These are phyloP conservation scores for Atkinsonella texensis DNA, from an alignment of 2,329 filamentous ascomycete genomes.

Conservation along the genomic window DNA sequence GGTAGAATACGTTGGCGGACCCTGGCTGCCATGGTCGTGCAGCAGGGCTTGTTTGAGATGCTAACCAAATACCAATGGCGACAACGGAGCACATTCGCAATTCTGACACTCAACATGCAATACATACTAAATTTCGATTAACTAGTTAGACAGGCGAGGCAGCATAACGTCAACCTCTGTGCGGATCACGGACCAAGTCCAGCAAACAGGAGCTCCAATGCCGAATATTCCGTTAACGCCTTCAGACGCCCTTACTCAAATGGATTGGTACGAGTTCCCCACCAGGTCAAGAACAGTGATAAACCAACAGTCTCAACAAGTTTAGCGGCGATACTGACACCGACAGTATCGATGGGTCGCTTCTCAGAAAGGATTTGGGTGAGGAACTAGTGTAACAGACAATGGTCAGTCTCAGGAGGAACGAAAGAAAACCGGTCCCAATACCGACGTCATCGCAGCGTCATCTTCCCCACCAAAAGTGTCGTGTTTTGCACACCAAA, in stretches of 20 bases:
- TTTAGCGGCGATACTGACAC: slow-evolving; percentile 72
- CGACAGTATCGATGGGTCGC: slow-evolving; percentile 80
- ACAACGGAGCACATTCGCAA: background rate
- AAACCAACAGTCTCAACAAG: slow-evolving; percentile 88
- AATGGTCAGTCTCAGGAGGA: background rate
- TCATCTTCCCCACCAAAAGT: background rate
- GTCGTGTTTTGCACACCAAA: background rate
- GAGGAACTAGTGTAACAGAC: slow-evolving; percentile 53
- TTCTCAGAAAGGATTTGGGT: slow-evolving; percentile 82
- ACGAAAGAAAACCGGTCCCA: background rate
- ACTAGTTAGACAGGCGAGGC: slow-evolving; percentile 2
- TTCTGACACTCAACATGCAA: background rate
- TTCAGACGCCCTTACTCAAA: slow-evolving; percentile 49
- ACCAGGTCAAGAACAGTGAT: slow-evolving; percentile 88
- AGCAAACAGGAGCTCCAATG: background rate
- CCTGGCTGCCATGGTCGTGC: too few relatives aligned
- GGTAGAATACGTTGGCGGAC: too few relatives aligned
- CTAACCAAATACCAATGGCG: background rate
- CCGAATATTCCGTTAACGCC: background rate
- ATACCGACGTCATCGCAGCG: background rate
- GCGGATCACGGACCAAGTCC: background rate
- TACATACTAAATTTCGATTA: background rate
- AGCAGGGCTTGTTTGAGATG: too few relatives aligned
- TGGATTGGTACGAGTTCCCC: slow-evolving; percentile 90
- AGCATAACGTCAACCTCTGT: background rate